These are phyloP conservation scores for Parasarocladium wereldwijsianum DNA, from an alignment of 2,329 filamentous ascomycete species.

Conservation along the genomic window DNA sequence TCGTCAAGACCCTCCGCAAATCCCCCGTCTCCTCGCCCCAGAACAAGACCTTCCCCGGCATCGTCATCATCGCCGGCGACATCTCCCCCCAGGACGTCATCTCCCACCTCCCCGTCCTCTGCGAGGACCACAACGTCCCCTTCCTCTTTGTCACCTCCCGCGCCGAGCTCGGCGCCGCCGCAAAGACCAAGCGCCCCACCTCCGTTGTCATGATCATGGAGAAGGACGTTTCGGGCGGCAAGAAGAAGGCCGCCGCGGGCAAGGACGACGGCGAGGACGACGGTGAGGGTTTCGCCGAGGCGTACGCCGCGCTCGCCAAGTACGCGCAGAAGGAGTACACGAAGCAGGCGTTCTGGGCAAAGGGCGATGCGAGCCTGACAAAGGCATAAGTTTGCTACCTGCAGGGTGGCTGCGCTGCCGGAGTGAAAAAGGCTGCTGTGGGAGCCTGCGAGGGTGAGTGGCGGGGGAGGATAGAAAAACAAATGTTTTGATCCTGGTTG, in stretches of 20 bases:
- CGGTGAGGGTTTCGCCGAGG: slow-evolving; percentile 46
- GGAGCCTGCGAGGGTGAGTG: neutral
- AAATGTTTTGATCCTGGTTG: slow-evolving; percentile 9
- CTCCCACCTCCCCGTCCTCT: slow-evolving; percentile 91
- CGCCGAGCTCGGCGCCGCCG: slow-evolving; percentile 84
- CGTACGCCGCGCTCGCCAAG: slow-evolving; percentile 51
- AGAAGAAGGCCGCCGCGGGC: slow-evolving; percentile 29
- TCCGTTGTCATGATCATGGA: slow-evolving; percentile 84
- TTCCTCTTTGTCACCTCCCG: slow-evolving; percentile 91
- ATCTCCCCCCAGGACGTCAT: slow-evolving; percentile 99
- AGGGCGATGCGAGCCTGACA: slow-evolving; percentile 22
- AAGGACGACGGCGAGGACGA: slow-evolving; percentile 30
- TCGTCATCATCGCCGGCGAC: slow-evolving; percentile 90
- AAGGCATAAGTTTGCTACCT: slow-evolving; percentile 13
- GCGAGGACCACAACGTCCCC: slow-evolving; percentile 94
- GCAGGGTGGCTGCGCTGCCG: no score
- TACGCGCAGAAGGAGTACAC: slow-evolving; percentile 49
- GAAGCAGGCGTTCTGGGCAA: slow-evolving; percentile 38
- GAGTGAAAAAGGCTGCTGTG: slow-evolving; percentile 1
- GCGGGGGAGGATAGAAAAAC: slow-evolving; percentile 1
- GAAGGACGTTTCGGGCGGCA: slow-evolving; percentile 30
- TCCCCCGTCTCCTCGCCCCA: slow-evolving; percentile 56
- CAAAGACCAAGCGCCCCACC: slow-evolving; percentile 89
- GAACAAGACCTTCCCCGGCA: slow-evolving; percentile 47
- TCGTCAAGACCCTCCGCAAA: slow-evolving; percentile 96